Evolutionary conservation across 805 yeast genomes (phyloP), one percentile per base, ranked within the genome.

Genomic region (Saccharomyces paradoxus): DNA sequence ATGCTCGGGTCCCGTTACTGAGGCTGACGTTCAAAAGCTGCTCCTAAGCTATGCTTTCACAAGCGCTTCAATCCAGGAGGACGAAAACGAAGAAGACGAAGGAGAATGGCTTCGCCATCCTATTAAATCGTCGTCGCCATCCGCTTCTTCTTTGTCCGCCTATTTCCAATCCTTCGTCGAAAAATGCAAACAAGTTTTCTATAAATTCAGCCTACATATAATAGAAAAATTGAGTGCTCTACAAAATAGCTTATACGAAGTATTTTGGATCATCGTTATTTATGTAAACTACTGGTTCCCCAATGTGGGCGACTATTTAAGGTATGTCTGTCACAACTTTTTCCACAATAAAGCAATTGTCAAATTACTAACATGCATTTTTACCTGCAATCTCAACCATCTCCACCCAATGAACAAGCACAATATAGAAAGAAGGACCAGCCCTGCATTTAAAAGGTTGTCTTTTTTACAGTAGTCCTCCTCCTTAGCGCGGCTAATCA

Each of bases 211-310:
- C 24, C 22, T 37, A 17, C 9, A 46, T 2, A 41, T 58, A 6
- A 48, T 58, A 5, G 54, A 55, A 37, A 49, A 14, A 13, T 50
- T 63, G 13, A 63, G 61, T 37, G 53, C 48, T 31, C 29, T 61
- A 4, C 66, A 65, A 51, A 37, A 56, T 7, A 58, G 52, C 31
- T 3, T 55, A 26, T 62, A 63, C 30, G 66, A 64, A 46, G 55
- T 57, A 12, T 55, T 65, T 41, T 65, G 69, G 63, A 52, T 59
- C 10, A 48, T 58, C 21, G 44, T 64, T 12, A 52, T 64, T 4
- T 60, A 63, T 52, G 37, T 62, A 37, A 62, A 63, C 49, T 50
- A 63, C 44, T 60, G 64, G 58, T 58, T 63, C 46, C 68, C 68
- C 14, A 55, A 55, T 47, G 30, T 59, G 22, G 56, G 63, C 2